These are phyloP conservation scores for Yamadazyma buinensis DNA, from an alignment of 1,139 yeast species.

Conservation along the genomic window DNA sequence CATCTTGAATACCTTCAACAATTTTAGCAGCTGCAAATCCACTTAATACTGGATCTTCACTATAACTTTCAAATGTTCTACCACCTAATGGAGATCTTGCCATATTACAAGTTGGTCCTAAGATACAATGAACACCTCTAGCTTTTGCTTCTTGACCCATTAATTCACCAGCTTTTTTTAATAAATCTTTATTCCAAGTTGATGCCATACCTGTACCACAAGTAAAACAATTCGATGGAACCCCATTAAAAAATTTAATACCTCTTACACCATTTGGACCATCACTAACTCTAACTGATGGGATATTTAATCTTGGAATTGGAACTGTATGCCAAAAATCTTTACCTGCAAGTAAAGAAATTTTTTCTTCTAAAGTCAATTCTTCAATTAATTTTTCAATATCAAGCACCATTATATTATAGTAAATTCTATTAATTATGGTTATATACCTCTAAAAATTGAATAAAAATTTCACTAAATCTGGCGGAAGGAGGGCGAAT, in stretches of 20 bases:
- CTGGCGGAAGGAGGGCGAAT: no score
- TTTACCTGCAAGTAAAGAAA: slow-evolving; percentile 44
- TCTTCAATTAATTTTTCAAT: slow-evolving; percentile 41
- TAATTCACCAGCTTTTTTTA: slow-evolving; percentile 25
- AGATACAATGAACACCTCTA: slow-evolving; percentile 40
- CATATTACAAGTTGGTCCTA: slow-evolving; percentile 55
- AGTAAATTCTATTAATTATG: no score
- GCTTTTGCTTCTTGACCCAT: slow-evolving; percentile 35
- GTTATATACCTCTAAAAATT: no score
- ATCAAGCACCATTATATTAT: no score
- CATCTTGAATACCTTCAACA: slow-evolving; percentile 52
- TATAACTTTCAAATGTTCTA: slow-evolving; percentile 59
- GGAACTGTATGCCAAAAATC: slow-evolving; percentile 58
- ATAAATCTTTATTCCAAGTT: slow-evolving; percentile 27
- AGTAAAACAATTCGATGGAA: slow-evolving; percentile 35
- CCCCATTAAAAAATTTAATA: slow-evolving; percentile 27
- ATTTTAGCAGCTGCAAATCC: slow-evolving; percentile 50
- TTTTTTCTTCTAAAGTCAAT: slow-evolving; percentile 46
- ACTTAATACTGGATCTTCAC: slow-evolving; percentile 58
- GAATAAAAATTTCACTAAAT: no score
- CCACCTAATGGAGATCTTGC: slow-evolving; percentile 63
- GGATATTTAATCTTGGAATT: slow-evolving; percentile 42
- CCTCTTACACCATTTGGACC: slow-evolving; percentile 38
- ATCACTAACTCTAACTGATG: slow-evolving; percentile 29
- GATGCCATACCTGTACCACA: slow-evolving; percentile 46